Evolutionary conservation across 768 basidiomycete genomes (phyloP), one percentile per base, ranked within the genome.

Genomic region (Trametes coccinea): DNA sequence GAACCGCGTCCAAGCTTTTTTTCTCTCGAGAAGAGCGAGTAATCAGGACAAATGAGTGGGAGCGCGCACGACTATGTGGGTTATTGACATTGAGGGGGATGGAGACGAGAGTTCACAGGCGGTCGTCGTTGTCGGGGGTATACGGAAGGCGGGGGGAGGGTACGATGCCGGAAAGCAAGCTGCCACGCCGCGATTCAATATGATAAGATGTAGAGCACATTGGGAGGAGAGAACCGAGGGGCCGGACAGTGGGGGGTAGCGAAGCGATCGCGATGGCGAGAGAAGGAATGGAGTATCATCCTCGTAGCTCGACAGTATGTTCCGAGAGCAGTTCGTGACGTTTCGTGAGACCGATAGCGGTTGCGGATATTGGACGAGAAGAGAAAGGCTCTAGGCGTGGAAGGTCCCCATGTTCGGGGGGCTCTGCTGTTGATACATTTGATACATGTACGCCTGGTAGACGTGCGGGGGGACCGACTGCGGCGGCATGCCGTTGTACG

Each of bases 381-480:
- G 52, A 45, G 53, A 57, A 43, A 39, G 13, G n/a, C 41, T 73
- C 66, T 73, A 75, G 67, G 75, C 70, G 55, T 75, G 74, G 82
- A 87, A 93, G 53, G 87, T 71, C 69, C 90, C 89, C 86, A 92
- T 89, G 74, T 89, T 88, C 65, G 84, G 83, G 22, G 86, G 84
- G 66, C 83, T 86, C 75, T 89, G 87, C 73, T 87, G 75, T 71
- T 89, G 89, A 75, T 92, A 92, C 72, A 89, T 79, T 75, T 88
- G 87, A 71, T 91, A 91, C 89, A 92, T 87, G 78, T 92, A 92
- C 60, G 86, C 82, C 74, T 89, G 86, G 72, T 92, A 92, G 64
- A 88, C 74, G 69, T 90, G 88, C 63, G 87, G 82, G 9, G 87
- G 80, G 48, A 84, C 76, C 61, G 84, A 82, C 64, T 86, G 81